A percentile compares a stretch with the other conserved stretches of the same genome.
Conservation (phyloP, 2,329 filamentous ascomycete genomes). For the Alternaria sp. region DNA sequence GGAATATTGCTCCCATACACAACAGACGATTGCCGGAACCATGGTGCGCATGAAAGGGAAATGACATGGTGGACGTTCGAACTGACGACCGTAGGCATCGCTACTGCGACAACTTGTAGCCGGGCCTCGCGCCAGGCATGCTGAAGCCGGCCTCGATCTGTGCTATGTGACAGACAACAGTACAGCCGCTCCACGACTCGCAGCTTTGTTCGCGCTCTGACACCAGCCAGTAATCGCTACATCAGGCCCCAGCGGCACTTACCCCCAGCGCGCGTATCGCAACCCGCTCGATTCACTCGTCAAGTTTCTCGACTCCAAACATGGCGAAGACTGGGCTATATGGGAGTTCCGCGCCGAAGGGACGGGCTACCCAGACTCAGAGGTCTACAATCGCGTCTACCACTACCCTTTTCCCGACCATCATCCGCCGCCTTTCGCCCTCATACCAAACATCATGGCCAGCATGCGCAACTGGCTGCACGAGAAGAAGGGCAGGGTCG, state of each 20-base stretch:
- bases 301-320: slow-evolving; percentile 84
- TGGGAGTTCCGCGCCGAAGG: slow-evolving; percentile 99
- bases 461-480: slow-evolving; percentile 89
- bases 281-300: slow-evolving; percentile 91
- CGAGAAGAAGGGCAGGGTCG: slow-evolving; percentile 67
- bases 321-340: slow-evolving; percentile 83
- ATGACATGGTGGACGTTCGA: not conserved
- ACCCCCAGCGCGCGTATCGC: slow-evolving; percentile 90
- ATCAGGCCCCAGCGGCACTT: slow-evolving; percentile 88
- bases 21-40: slow-evolving; percentile 1
- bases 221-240: slow-evolving; percentile 66
- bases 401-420: slow-evolving; percentile 98
- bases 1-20: not conserved
- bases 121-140: slow-evolving; percentile 81
- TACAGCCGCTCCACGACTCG: slow-evolving; percentile 46
- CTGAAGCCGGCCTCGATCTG: slow-evolving; percentile 88
- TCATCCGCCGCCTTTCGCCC: slow-evolving; percentile 89
- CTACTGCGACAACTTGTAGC: slow-evolving; percentile 91
- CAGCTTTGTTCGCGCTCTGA: slow-evolving; percentile 48
- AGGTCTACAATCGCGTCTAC: slow-evolving; percentile 83
- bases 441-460: slow-evolving; percentile 88
- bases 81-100: slow-evolving; percentile 38
- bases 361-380: slow-evolving; percentile 90
- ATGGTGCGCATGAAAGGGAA: slow-evolving; percentile 9
- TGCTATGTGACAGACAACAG: slow-evolving; percentile 93